Conservation (phyloP, 768 basidiomycete genomes). For the Gloeostereum incarnatum region DNA sequence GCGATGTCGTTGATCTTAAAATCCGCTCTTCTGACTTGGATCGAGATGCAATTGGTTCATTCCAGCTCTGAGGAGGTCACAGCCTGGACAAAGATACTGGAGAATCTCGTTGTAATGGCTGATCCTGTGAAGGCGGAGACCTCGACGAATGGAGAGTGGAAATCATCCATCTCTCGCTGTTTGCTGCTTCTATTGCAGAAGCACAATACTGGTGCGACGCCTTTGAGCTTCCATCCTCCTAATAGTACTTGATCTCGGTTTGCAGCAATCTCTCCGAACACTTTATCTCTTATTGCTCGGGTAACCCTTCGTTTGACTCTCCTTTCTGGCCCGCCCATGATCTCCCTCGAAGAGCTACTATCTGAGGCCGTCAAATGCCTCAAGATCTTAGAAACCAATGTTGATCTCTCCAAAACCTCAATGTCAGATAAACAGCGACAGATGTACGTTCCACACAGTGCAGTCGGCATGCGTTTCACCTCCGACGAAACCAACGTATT, state of each 20-base stretch:
- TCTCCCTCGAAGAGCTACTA: conserved; percentile 21
- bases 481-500: conserved; percentile 17
- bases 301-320: conserved; percentile 27
- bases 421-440: not conserved
- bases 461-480: conserved; percentile 25
- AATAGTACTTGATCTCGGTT: conserved; percentile 9
- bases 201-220: conserved; percentile 1
- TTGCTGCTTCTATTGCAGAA: conserved; percentile 29
- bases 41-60: conserved; percentile 57
- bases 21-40: conserved; percentile 71
- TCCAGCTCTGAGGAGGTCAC: conserved; percentile 29
- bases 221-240: conserved; percentile 1
- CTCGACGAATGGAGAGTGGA: conserved; percentile 54
- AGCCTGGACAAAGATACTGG: conserved; percentile 58
- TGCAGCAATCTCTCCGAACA: conserved; percentile 5
- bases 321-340: conserved; percentile 16
- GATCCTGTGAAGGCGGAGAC: conserved; percentile 42
- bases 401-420: not conserved
- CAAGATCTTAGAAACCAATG: conserved; percentile 16
- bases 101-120: conserved; percentile 47
- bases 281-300: conserved; percentile 16
- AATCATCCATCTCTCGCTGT: conserved; percentile 42
- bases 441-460: conserved; percentile 16
- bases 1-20: conserved; percentile 63
- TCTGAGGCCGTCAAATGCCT: conserved; percentile 17